Evolutionary conservation across 805 yeast species (phyloP).

Genomic region (Lachancea sp.): DNA sequence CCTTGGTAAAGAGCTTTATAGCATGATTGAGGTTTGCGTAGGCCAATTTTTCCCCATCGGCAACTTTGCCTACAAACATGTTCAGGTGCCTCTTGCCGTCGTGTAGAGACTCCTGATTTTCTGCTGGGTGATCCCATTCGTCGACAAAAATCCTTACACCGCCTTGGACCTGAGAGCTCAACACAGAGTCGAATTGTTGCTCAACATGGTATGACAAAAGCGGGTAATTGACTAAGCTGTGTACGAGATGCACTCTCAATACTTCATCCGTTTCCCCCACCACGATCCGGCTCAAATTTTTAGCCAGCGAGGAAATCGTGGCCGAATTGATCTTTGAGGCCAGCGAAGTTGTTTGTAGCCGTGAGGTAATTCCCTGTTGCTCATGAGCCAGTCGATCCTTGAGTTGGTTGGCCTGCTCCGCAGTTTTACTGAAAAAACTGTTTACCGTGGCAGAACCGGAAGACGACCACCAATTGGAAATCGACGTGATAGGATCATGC

Average conservation of each 20-base stretch:
- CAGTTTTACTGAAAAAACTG: constrained; percentile 59
- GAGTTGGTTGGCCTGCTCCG: constrained; percentile 40
- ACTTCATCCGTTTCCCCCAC: constrained; percentile 45
- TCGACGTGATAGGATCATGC: constrained; percentile 57
- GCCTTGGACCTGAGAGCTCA: constrained; percentile 69
- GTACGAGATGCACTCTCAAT: constrained; percentile 56
- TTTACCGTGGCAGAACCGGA: constrained; percentile 62
- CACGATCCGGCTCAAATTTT: constrained; percentile 28
- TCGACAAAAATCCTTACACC: constrained; percentile 57
- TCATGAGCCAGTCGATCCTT: constrained; percentile 33
- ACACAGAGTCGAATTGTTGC: constrained; percentile 52
- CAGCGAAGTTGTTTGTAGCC: constrained; percentile 29
- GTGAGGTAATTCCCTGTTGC: constrained; percentile 29
- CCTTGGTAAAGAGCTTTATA: constrained; percentile 39
- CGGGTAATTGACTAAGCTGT: constrained; percentile 54
- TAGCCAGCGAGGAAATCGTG: constrained; percentile 29
- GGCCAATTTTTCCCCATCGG: constrained; percentile 84
- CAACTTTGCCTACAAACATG: constrained; percentile 65
- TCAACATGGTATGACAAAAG: constrained; percentile 41
- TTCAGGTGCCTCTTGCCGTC: constrained; percentile 45
- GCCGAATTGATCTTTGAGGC: constrained; percentile 23
- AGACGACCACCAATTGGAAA: constrained; percentile 69
- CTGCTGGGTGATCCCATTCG: constrained; percentile 40
- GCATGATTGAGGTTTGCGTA: constrained; percentile 79
- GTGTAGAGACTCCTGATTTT: constrained; percentile 19